Base-by-base conservation (phyloP, 495 filamentous ascomycete species). In the Xylaria acuta region DNA sequence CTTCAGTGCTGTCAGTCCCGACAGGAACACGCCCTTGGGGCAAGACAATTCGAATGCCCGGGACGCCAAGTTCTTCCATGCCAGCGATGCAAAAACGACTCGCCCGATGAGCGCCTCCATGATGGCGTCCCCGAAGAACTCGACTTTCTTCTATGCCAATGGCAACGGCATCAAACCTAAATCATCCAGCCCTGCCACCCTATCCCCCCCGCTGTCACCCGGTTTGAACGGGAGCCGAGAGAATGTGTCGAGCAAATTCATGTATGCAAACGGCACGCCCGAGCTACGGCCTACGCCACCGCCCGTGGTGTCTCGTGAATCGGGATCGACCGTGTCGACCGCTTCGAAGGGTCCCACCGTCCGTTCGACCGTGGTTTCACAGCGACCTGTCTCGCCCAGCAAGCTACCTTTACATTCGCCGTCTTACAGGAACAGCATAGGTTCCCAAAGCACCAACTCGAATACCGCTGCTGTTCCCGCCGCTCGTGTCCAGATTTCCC, bases 31-130 rank as follows among this genome's bases (percentile, higher is more conserved):
- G 0, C 38, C 67, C 62, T 41, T 51, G n/a, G 74, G 62, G 45
- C 73, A 74, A 32, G 75, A 77, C 54, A 41, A 8, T 20, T 27
- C 67, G 54, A 72, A 72, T 54, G 69, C 79, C 36, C 41, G 66
- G 0, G 85, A 88, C 5, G 88, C 90, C 40, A 91, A 90, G 80
- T 94, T 95, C 82, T 94, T 95, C 76, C 91, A 92, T 80, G 92
- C 92, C 9, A 88, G 87, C 74, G 91, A 93, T 71, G 89, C 86
- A n/a, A 89, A 88, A 72, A 81, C 84, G 16, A 73, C 81, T n/a
- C 79, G 78, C 30, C 82, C 81, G 32, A 40, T 73, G 64, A 73
- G 77, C 74, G 56, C 67, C 59, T 56, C 73, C 74, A 75, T 67
- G 18, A 65, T 67, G 27, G 74, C 71, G 41, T 83, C 69, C 64